Base-by-base conservation (phyloP, 768 basidiomycete genomes). In the Amanita jacksonii region DNA sequence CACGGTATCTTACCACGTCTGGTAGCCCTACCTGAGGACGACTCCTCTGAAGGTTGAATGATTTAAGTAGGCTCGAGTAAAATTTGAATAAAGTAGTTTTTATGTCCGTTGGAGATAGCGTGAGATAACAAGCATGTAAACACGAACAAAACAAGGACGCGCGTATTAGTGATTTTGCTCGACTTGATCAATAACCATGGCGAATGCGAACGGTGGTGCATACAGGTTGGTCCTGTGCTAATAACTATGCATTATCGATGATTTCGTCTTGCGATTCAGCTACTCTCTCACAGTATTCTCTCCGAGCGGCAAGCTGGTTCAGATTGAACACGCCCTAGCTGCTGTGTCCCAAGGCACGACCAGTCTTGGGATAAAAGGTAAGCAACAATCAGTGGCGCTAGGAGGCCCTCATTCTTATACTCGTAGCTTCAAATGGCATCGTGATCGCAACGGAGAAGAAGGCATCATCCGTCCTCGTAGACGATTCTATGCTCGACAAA, bases 391-490 rank as follows among this genome's bases (percentile, higher is more conserved):
- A 19, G 67, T 41, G 19, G 8, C n/a, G 19, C 3, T 38, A 15
- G 9, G 7, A 8, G 20, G 13, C 5, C 27, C 8, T 24, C 25
- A 15, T 37, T 4, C 28, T 47, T 41, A 49, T 45, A 45, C 6
- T 6, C 25, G 4, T 51, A 98, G 96, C 96, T 22, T 89, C 96
- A 33, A 99, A 99, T 64, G 96, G 96, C 47, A 94, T 99, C 57
- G 96, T 99, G 51, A 90, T 99, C 54, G 94, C 96, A 31, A 98
- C 96, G 5, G 96, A 98, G 71, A 99, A 99, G 82, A 98, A 98
- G 71, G 79, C 92, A 8, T 90, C 94, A 15, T 99, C 96, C 8
- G 83, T 97, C 58, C 77, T 99, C 54, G 88, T 99, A 51, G 96
- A 99, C 70, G 90, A 97, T 64, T 89, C 89, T 23, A 89, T 94